phyloP scores from a whole-genome alignment of 2,329 filamentous ascomycete species.

The Fusarium liriodendri region DNA sequence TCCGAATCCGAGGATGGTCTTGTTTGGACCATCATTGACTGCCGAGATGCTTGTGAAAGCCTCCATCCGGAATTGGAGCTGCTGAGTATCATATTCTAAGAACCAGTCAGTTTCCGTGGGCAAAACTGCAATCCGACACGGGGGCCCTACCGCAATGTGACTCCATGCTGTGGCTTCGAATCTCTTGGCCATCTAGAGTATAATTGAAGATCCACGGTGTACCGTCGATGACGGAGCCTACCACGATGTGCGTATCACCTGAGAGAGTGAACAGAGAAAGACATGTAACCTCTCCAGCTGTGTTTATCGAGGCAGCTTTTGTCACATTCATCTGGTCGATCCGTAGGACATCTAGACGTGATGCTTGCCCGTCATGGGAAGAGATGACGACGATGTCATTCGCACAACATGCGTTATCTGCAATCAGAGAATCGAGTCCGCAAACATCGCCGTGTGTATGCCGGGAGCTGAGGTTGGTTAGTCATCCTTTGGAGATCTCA shows the following conservation, averaged over 20 bases:
- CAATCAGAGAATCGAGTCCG: slow-evolving; percentile 40
- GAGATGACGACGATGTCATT: slow-evolving; percentile 56
- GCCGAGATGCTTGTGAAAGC: slow-evolving; percentile 60
- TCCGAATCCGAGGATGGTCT: slow-evolving; percentile 55
- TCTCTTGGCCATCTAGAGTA: slow-evolving; percentile 38
- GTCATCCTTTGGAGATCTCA: not conserved
- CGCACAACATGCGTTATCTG: slow-evolving; percentile 57
- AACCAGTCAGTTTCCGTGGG: slow-evolving; percentile 5
- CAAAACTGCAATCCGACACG: not conserved
- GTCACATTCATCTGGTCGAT: slow-evolving; percentile 50
- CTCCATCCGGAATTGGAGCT: slow-evolving; percentile 45
- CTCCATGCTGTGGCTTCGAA: slow-evolving; percentile 28
- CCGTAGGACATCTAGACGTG: slow-evolving; percentile 54
- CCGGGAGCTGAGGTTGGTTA: slow-evolving; percentile 43
- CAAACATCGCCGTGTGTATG: slow-evolving; percentile 49
- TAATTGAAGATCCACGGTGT: slow-evolving; percentile 50
- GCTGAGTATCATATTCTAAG: not conserved
- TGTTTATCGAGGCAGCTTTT: slow-evolving; percentile 46
- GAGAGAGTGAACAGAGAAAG: slow-evolving; percentile 50
- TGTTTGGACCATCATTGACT: slow-evolving; percentile 43
- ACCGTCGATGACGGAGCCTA: slow-evolving; percentile 49
- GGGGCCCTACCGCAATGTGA: slow-evolving; percentile 24
- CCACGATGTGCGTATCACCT: slow-evolving; percentile 45
- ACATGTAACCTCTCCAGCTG: slow-evolving; percentile 62
- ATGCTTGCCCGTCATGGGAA: slow-evolving; percentile 50